Percentiles rank a stretch among this genome's conserved stretches.
Conservation (phyloP, 2,329 filamentous ascomycete genomes). For the Diaporthe helianthi region DNA sequence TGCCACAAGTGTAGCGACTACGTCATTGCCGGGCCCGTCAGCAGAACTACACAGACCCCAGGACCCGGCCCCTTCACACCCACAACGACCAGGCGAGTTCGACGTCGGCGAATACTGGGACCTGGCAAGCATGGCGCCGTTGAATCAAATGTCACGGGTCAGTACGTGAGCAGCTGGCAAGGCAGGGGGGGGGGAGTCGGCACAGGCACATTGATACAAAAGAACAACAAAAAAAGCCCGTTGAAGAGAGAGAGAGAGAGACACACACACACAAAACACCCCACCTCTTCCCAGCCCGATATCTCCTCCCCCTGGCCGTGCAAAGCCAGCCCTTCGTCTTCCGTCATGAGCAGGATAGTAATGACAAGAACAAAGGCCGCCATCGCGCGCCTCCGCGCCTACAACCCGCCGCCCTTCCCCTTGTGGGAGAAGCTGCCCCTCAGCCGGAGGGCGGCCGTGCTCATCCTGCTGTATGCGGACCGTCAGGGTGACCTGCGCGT, state of each 20-base stretch:
- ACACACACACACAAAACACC: not conserved
- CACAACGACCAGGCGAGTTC: slow-evolving; percentile 32
- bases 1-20: slow-evolving; percentile 22
- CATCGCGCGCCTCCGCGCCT: slow-evolving; percentile 66
- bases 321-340: slow-evolving; percentile 30
- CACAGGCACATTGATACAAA: not conserved
- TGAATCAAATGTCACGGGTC: slow-evolving; percentile 62
- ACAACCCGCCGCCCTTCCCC: slow-evolving; percentile 65
- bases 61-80: slow-evolving; percentile 7
- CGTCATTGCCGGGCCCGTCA: slow-evolving; percentile 17
- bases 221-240: too few relatives aligned
- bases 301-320: not conserved
- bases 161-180: slow-evolving; percentile 43
- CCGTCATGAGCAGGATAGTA: slow-evolving; percentile 39
- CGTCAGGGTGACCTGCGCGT: slow-evolving; percentile 77
- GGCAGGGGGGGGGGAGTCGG: not conserved
- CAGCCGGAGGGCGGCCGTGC: slow-evolving; percentile 80
- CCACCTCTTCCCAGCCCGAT: not conserved
- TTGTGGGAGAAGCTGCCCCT: slow-evolving; percentile 67
- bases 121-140: slow-evolving; percentile 61
- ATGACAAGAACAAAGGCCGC: slow-evolving; percentile 56
- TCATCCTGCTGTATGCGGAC: slow-evolving; percentile 89
- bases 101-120: slow-evolving; percentile 62
- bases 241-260: too few relatives aligned
- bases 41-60: not conserved